Evolutionary conservation across 1,284 basidiomycete species (phyloP), one percentile per base, ranked within the genome.

Genomic region (Trichosporon sp.): DNA sequence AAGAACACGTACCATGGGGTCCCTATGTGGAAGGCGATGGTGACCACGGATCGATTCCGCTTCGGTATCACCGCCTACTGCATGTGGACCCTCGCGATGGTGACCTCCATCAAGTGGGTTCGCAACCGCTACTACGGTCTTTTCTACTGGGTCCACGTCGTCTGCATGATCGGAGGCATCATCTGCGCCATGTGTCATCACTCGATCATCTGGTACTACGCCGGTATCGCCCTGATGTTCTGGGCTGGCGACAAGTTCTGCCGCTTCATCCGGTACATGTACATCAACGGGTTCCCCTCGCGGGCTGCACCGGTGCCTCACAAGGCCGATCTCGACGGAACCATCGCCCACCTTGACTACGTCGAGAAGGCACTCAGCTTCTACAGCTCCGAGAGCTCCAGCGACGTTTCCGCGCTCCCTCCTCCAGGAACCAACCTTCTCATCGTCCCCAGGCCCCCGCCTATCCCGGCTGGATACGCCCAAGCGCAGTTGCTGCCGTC

Each of bases 401-500:
- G 59, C 59, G 59, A 46, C 26, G 2, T 31, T 16, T 5, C 32
- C 2, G 26, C 48, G 12, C 26, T 66, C 8, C 51, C 59, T 63
- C 59, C 59, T 35, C 59, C 59, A 63, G 59, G 59, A 14, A 63
- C 59, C 11, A 43, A 40, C 64, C 64, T 65, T 26, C 64, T 46
- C 19, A 40, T 65, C 12, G 74, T 75, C 35, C 74, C 73, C 1
- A 70, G 76, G 32, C 59, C 59, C 5, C 59, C 59, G 1, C 59
- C 59, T 5, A 80, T 84, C n/a, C 84, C 83, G 0, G 73, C 78
- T 14, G 84, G 84, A 1, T 92, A 88, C 81, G 91, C 90, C 0
- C 89, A 91, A 67, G 91, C 89, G 1, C 91, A 93, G 78, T 85
- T 94, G 1, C 85, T 94, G 14, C 90, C 93, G 0, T 93, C 92